These are phyloP conservation scores for Mortierella antarctica DNA, from an alignment of 192 early-diverging fungal genomes.

Conservation along the genomic window DNA sequence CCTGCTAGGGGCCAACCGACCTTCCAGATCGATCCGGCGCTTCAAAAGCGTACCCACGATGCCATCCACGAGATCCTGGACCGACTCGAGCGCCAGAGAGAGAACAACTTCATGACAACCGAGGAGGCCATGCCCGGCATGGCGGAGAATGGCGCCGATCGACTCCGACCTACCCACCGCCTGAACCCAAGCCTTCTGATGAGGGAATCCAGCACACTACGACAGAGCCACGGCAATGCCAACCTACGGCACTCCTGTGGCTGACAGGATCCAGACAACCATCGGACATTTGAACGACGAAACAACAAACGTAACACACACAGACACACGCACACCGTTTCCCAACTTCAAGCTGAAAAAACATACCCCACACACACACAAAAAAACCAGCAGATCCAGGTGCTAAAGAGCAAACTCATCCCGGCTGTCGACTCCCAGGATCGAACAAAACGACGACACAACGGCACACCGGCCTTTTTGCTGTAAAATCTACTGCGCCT, in stretches of 20 bases:
- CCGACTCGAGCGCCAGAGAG: conserved; percentile 11
- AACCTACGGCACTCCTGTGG: conserved; percentile 17
- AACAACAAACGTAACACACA: background rate
- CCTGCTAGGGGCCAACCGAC: background rate
- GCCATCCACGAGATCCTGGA: conserved; percentile 27
- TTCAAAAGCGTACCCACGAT: conserved; percentile 18
- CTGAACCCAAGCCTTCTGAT: conserved; percentile 14
- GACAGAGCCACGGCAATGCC: conserved; percentile 28
- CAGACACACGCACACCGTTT: background rate
- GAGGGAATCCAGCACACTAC: background rate
- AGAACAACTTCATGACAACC: background rate
- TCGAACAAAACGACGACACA: too few species aligned
- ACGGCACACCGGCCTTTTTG: too few species aligned
- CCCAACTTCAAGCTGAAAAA: background rate
- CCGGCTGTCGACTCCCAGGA: background rate
- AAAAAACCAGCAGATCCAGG: background rate
- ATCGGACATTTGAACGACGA: background rate
- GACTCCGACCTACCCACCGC: background rate
- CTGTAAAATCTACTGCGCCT: too few species aligned
- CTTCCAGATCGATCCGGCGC: background rate
- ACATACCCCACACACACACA: background rate
- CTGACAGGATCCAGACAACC: background rate
- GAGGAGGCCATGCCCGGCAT: conserved; percentile 2
- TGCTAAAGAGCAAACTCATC: background rate
- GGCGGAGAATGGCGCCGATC: conserved; percentile 11